Evolutionary conservation across 179 eudicot genomes (phyloP), one percentile per base, ranked within the genome.

Genomic region (Silene vulgaris): DNA sequence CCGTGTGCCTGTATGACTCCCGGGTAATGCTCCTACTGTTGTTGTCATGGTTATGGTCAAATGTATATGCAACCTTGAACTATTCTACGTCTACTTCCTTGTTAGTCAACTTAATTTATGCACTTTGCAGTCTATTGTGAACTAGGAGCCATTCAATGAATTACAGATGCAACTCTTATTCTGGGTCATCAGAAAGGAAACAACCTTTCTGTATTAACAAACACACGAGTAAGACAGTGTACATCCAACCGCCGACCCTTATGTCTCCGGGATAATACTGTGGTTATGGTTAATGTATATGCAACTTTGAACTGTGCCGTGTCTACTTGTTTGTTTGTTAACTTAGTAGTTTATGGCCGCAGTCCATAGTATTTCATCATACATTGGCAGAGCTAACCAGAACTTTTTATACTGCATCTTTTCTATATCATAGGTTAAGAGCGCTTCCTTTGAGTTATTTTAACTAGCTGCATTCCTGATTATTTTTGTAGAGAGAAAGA

Each of bases 401-500:
- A 66, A 35, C 48, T 16, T 66, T 7, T 6, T 14, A 32, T 66
- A 45, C 20, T 48, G 29, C 60, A 48, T 12, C 21, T 14, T 69
- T 69, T 69, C 23, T 35, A 48, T 48, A 48, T 23, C 74, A 48
- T 23, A 14, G 52, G 20, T 50, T 71, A 30, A 3, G 43, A 16
- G 16, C 16, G 17, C 48, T 20, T 3, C 32, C 5, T n/a, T 16
- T n/a, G 54, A 14, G 16, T 57, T 50, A 73, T 30, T 16, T 61
- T 30, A 9, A 29, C 40, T 71, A 61, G 45, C 28, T 66, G 57
- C 13, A 9, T 29, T 16, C 32, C 50, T 60, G 56, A 70, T n/a
- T 77, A 66, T 65, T 59, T 63, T 17, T 84, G 86, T 91, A 94
- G 99, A 96, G 77, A 88, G 89, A 80, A 93, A 87, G 80, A 80